A percentile compares a stretch with the other conserved stretches of the same genome.
phyloP scores from a whole-genome alignment of 805 yeast genomes.

The Saccharomycopsis oosterbeekiorum region DNA sequence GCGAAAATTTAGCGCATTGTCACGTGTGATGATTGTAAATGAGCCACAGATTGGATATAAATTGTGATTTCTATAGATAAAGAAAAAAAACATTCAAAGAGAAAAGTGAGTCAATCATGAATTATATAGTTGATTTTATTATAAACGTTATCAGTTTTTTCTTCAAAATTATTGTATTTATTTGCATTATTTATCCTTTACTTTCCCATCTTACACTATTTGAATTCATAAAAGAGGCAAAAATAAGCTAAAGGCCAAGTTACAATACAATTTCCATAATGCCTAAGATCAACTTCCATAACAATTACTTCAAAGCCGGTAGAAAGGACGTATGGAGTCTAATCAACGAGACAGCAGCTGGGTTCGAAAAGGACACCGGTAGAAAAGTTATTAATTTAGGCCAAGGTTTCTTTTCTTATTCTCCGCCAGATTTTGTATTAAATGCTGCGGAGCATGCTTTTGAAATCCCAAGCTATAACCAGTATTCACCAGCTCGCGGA shows the following conservation, averaged over 20 bases:
- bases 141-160: neutral
- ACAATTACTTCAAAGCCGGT: slow-evolving; percentile 60
- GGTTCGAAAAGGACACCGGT: slow-evolving; percentile 41
- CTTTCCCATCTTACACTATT: no score
- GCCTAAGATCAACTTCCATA: slow-evolving; percentile 28
- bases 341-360: slow-evolving; percentile 86
- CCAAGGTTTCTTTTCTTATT: slow-evolving; percentile 93
- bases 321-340: slow-evolving; percentile 92
- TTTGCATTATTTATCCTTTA: no score
- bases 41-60: neutral
- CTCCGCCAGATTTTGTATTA: slow-evolving; percentile 90
- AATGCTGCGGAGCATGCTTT: slow-evolving; percentile 73
- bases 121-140: neutral
- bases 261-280: neutral
- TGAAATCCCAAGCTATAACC: slow-evolving; percentile 67
- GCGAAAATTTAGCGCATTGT: neutral
- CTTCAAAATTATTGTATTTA: neutral
- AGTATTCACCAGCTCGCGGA: slow-evolving; percentile 88
- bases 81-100: neutral
- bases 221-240: neutral
- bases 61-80: neutral
- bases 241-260: no score
- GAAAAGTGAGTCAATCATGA: neutral
- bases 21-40: neutral
- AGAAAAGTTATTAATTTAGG: slow-evolving; percentile 81